These are phyloP conservation scores for Podaxis sp. DNA, from an alignment of 768 basidiomycete species.

Conservation along the genomic window DNA sequence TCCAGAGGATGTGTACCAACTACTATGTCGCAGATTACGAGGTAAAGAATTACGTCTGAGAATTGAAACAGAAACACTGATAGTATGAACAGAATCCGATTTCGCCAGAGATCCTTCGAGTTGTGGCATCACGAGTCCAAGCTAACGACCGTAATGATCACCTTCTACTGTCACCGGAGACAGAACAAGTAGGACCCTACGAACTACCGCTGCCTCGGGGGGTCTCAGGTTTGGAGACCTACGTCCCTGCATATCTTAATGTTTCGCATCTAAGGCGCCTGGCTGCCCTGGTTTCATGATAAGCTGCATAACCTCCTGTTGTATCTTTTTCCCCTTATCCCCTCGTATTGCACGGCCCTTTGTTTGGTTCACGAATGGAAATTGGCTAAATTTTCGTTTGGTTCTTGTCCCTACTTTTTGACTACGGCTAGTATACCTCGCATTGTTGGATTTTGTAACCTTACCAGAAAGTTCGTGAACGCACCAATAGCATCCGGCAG, in stretches of 20 bases:
- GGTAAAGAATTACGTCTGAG: constrained; percentile 41
- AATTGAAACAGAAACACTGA: constrained; percentile 8
- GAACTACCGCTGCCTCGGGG: constrained; percentile 93
- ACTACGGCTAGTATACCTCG: constrained; percentile 34
- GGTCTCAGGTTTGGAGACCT: constrained; percentile 94
- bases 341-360: constrained; percentile 34
- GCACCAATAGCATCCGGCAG: too few species aligned
- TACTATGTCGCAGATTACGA: constrained; percentile 99
- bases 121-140: constrained; percentile 93
- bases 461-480: too few species aligned
- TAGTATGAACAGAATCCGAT: constrained; percentile 74
- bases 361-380: constrained; percentile 2
- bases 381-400: not conserved
- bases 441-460: constrained; percentile 40
- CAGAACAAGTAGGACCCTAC: constrained; percentile 95
- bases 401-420: not conserved
- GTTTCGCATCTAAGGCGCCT: constrained; percentile 86
- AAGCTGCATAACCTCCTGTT: constrained; percentile 18
- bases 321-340: constrained; percentile 17
- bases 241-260: constrained; percentile 89
- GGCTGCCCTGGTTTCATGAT: constrained; percentile 80
- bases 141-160: constrained; percentile 98
- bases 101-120: constrained; percentile 93
- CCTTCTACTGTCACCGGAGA: constrained; percentile 91
- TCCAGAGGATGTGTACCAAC: constrained; percentile 98